Conservation (phyloP, 2,329 filamentous ascomycete species). For the Cylindrodendrum hubeiense region DNA sequence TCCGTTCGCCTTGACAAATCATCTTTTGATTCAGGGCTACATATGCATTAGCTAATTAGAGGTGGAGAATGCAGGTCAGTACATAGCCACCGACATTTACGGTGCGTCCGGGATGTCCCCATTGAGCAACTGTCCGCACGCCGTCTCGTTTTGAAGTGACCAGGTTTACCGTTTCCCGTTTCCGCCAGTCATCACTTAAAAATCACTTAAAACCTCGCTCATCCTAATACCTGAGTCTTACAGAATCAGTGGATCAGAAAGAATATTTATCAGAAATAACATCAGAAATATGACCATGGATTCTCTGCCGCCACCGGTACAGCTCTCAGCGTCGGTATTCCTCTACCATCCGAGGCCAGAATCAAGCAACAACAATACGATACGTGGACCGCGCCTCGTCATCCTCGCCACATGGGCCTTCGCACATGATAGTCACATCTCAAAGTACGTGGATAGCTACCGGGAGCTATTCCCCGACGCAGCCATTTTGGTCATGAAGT, state of each 20-base stretch:
- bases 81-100: background rate
- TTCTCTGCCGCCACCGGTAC: background rate
- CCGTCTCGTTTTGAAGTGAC: background rate
- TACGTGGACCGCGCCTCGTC: conserved; percentile 1
- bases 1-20: no score
- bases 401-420: conserved; percentile 11
- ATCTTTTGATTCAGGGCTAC: background rate
- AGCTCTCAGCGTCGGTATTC: conserved; percentile 12
- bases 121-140: background rate
- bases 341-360: background rate
- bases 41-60: background rate
- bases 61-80: background rate
- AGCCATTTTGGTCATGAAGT: background rate
- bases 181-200: background rate
- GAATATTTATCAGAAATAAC: background rate
- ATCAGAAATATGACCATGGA: background rate
- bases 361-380: background rate
- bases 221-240: background rate
- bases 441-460: conserved; percentile 10
- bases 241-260: background rate
- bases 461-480: conserved; percentile 2
- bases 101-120: background rate
- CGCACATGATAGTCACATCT: conserved; percentile 8
- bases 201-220: background rate
- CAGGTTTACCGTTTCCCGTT: background rate